Evolutionary conservation across 495 filamentous ascomycete species (phyloP), one percentile per base, ranked within the genome.

Genomic region (Cenococcum geophilum): DNA sequence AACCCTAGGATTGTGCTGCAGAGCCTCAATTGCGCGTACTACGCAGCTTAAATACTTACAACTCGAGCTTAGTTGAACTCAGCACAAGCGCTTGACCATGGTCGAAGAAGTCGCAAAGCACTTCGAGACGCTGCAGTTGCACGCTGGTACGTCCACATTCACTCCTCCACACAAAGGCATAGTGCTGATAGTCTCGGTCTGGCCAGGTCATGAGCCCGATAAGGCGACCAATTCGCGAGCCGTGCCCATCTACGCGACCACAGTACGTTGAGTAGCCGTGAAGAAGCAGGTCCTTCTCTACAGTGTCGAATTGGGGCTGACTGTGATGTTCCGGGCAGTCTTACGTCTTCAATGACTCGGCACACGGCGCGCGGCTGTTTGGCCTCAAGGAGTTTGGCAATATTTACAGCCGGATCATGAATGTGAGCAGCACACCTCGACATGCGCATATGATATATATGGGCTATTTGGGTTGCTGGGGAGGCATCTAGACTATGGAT

Each of bases 341-440:
- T 67, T 98, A 78, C 74, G 80, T 83, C 59, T 98, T 98, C 86
- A 91, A 97, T 82, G 90, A 97, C 78, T 95, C 90, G 37, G 93
- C 92, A 54, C 93, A 97, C 73, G 93, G 91, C 64, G 95, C 95
- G 55, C 85, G 92, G 70, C 86, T 98, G 23, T 98, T 98, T 72
- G 90, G 90, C 66, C 90, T 98, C 76, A 95, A 97, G 73, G 92
- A 97, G 74, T 92, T 95, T 72, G 95, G 92, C 72, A 97, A 98
- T 76, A 97, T 98, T 77, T 98, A 98, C 80, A 91, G 86, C 69
- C 87, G 93, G 59, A 93, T 98, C 67, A 95, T 95, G 91, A 98
- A 98, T 74, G 82, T 84, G 73, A 60, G 52, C 43, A 61, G 50
- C 21, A 56, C n/a, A 52, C 14, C 11, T 32, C 27, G 2, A 6